phyloP scores from a whole-genome alignment of 2,329 filamentous ascomycete species.

The Chrysoporthe puriensis region DNA sequence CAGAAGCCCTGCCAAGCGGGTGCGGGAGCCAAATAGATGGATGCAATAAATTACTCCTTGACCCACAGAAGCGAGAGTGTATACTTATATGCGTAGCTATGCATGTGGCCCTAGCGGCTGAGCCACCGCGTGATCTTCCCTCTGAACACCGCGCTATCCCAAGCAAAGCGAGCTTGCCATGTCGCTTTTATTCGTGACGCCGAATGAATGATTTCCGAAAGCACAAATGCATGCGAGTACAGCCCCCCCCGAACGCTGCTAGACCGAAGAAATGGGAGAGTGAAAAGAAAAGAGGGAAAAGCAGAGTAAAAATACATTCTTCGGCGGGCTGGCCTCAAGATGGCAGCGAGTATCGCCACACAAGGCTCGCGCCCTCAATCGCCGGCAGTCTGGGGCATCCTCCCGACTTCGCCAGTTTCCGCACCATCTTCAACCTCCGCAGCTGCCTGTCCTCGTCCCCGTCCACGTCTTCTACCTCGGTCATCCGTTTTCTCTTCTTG shows the following conservation, averaged over 20 bases:
- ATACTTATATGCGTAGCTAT: background rate
- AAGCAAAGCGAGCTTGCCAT: background rate
- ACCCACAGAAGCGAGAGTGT: background rate
- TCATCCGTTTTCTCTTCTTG: constrained; percentile 12
- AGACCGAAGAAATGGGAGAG: background rate
- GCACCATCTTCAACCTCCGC: constrained; percentile 7
- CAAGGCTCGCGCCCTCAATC: constrained; percentile 37
- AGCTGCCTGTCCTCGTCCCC: background rate
- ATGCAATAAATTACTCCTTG: background rate
- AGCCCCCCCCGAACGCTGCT: too few species aligned
- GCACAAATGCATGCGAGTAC: background rate
- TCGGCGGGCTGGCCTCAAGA: background rate
- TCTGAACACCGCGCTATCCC: background rate
- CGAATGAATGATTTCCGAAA: background rate
- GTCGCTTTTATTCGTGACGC: background rate
- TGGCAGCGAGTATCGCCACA: constrained; percentile 36
- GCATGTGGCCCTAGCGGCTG: background rate
- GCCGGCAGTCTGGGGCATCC: constrained; percentile 24
- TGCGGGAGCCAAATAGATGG: too few species aligned
- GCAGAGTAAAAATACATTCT: background rate
- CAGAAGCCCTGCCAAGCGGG: too few species aligned
- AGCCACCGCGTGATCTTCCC: background rate
- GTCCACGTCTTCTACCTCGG: background rate
- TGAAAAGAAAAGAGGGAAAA: background rate
- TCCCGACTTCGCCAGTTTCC: constrained; percentile 14